A percentile compares a stretch with the other conserved stretches of the same genome.
These are phyloP conservation scores for Tylopilus felleus DNA, from an alignment of 768 basidiomycete species.

Conservation along the genomic window DNA sequence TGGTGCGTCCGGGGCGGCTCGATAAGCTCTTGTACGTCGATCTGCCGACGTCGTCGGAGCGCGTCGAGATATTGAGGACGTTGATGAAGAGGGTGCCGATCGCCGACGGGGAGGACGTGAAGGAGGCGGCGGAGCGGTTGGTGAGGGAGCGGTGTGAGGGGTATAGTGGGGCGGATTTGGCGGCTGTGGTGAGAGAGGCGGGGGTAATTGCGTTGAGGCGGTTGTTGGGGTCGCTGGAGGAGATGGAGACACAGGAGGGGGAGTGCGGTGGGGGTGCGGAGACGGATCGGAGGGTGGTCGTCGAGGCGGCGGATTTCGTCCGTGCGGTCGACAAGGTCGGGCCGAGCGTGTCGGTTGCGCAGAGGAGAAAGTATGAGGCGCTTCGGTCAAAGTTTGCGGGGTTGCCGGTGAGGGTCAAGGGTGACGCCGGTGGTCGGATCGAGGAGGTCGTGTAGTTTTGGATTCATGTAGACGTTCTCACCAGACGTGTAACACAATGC, in stretches of 20 bases:
- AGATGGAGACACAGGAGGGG: slow-evolving; percentile 41
- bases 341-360: slow-evolving; percentile 80
- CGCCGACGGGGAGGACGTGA: slow-evolving; percentile 9
- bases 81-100: slow-evolving; percentile 71
- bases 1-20: slow-evolving; percentile 93
- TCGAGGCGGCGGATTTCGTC: slow-evolving; percentile 66
- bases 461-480: too few relatives aligned
- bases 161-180: slow-evolving; percentile 90
- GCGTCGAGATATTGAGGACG: slow-evolving; percentile 81
- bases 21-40: slow-evolving; percentile 95
- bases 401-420: slow-evolving; percentile 50
- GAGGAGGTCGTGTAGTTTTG: slow-evolving; percentile 15
- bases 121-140: slow-evolving; percentile 40
- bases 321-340: slow-evolving; percentile 74
- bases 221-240: slow-evolving; percentile 63
- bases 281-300: slow-evolving; percentile 25
- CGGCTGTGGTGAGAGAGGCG: slow-evolving; percentile 84
- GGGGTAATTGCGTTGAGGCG: slow-evolving; percentile 79
- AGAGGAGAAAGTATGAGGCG: slow-evolving; percentile 79
- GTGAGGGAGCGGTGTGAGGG: slow-evolving; percentile 70
- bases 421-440: slow-evolving; percentile 28
- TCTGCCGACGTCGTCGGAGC: slow-evolving; percentile 68
- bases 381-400: slow-evolving; percentile 84
- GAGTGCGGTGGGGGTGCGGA: background rate
- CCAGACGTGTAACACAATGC: too few relatives aligned